A percentile compares a stretch with the other conserved stretches of the same genome.
Evolutionary conservation across 2,329 filamentous ascomycete species (phyloP).

Genomic region (Arthrobotrys musiformis): DNA sequence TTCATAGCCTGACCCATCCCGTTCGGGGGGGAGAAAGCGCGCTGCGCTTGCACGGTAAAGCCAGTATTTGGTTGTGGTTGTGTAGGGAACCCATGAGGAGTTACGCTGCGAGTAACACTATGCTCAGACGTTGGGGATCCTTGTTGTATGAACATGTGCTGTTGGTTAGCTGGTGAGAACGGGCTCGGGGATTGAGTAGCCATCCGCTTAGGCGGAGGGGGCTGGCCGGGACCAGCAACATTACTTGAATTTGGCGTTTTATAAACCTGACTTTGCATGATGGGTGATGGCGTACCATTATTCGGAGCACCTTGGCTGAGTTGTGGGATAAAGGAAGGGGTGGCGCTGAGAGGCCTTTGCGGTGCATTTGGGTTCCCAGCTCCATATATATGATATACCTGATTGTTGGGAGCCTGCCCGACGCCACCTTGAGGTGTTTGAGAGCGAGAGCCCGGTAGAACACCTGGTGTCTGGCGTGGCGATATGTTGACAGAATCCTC

Average conservation of each 20-base stretch:
- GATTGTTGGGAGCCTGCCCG: slow-evolving; percentile 73
- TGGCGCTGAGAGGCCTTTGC: slow-evolving; percentile 65
- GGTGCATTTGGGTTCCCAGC: slow-evolving; percentile 71
- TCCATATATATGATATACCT: slow-evolving; percentile 75
- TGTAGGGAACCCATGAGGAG: slow-evolving; percentile 73
- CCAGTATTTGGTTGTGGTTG: slow-evolving; percentile 57
- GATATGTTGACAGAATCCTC: slow-evolving; percentile 88
- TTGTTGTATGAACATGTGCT: slow-evolving; percentile 72
- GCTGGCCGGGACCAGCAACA: slow-evolving; percentile 60
- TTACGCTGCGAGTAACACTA: slow-evolving; percentile 73
- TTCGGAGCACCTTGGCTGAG: slow-evolving; percentile 81
- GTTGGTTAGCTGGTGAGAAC: slow-evolving; percentile 80
- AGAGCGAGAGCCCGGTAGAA: slow-evolving; percentile 83
- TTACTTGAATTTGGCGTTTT: slow-evolving; percentile 72
- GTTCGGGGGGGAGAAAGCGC: slow-evolving; percentile 69
- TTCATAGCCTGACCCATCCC: slow-evolving; percentile 60
- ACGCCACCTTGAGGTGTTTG: slow-evolving; percentile 76
- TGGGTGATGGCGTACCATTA: slow-evolving; percentile 90
- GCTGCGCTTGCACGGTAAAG: slow-evolving; percentile 59
- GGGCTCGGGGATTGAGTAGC: slow-evolving; percentile 92
- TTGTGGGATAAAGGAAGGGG: slow-evolving; percentile 68
- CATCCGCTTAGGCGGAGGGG: slow-evolving; percentile 76
- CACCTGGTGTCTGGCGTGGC: slow-evolving; percentile 78
- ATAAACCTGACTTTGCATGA: slow-evolving; percentile 83
- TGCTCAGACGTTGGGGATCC: slow-evolving; percentile 81